A percentile compares a stretch with the other conserved stretches of the same genome.
These are phyloP conservation scores for Claviceps arundinis DNA, from an alignment of 2,329 filamentous ascomycete species.

Conservation along the genomic window DNA sequence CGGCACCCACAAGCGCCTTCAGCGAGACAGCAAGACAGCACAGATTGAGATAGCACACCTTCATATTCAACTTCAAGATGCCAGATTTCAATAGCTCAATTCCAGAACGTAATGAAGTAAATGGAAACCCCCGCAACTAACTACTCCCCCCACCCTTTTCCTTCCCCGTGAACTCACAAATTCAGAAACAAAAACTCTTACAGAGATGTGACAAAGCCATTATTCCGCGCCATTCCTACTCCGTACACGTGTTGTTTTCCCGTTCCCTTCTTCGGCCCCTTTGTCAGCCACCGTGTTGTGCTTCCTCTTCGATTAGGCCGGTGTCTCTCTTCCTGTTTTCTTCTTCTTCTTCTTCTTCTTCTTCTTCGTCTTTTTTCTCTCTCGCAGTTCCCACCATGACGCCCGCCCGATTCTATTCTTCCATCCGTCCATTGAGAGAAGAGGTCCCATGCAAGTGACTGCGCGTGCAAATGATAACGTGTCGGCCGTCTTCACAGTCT, in stretches of 20 bases:
- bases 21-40: too few relatives aligned
- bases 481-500: not conserved
- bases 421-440: too few relatives aligned
- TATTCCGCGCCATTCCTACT: constrained; percentile 1
- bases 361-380: not conserved
- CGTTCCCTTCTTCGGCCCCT: not conserved
- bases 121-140: not conserved
- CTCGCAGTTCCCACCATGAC: not conserved
- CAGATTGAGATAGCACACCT: too few relatives aligned
- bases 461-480: not conserved
- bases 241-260: not conserved
- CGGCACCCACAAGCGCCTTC: too few relatives aligned
- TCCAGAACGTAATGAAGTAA: too few relatives aligned
- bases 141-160: not conserved
- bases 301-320: not conserved
- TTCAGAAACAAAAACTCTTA: not conserved
- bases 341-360: not conserved
- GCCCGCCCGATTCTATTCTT: not conserved
- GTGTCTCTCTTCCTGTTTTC: not conserved
- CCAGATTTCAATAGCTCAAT: too few relatives aligned
- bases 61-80: too few relatives aligned
- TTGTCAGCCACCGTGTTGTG: not conserved
- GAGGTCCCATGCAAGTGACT: not conserved
- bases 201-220: not conserved
- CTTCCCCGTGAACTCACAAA: not conserved